phyloP scores from a whole-genome alignment of 345 rosid genomes.

The Angophora floribunda region DNA sequence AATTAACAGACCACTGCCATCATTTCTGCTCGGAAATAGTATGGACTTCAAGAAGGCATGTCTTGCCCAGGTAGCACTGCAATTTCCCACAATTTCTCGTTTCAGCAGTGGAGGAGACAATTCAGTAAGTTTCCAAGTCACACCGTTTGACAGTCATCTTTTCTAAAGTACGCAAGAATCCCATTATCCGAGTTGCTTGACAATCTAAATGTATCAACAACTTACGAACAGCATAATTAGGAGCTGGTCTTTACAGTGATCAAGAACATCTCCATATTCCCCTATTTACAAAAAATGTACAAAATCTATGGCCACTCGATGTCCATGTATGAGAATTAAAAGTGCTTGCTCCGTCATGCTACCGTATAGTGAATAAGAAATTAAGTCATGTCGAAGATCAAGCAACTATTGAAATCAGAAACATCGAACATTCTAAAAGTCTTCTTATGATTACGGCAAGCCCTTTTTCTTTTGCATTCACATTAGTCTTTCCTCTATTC shows the following conservation, averaged over 20 bases:
- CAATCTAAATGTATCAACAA: not conserved
- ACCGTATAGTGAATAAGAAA: not conserved
- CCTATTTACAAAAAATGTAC: not conserved
- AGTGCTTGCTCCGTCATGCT: not conserved
- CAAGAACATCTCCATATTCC: not conserved
- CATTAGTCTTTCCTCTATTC: not conserved
- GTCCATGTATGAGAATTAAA: not conserved
- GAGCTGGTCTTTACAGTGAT: not conserved
- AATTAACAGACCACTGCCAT: fast-evolving
- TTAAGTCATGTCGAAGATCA: fast-evolving
- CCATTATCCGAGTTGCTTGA: not conserved
- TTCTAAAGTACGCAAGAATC: not conserved
- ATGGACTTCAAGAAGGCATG: not conserved
- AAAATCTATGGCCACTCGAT: not conserved
- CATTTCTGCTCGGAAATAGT: not conserved
- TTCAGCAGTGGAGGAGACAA: not conserved
- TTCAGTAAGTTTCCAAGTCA: not conserved
- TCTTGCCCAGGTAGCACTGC: not conserved
- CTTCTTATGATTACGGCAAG: not conserved
- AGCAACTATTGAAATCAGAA: fast-evolving
- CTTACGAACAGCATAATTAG: not conserved
- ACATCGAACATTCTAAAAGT: not conserved
- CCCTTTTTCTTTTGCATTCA: fast-evolving
- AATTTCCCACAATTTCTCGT: not conserved
- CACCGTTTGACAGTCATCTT: not conserved